A percentile compares a stretch with the other conserved stretches of the same genome.
phyloP scores from a whole-genome alignment of 208 protist genomes.

The Balamuthia mandrillaris region DNA sequence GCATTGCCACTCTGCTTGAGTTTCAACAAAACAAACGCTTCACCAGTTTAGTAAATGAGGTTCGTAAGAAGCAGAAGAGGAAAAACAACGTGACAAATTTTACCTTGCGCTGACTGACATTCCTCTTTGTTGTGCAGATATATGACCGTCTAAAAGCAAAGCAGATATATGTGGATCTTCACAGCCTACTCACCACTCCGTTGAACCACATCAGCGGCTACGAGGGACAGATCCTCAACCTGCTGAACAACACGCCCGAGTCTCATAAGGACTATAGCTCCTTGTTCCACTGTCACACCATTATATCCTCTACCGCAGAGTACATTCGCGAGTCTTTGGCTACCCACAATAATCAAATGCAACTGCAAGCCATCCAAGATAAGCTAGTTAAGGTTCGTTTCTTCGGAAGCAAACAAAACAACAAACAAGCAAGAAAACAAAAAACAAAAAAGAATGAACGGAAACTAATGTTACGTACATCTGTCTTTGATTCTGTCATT shows the following conservation, averaged over 20 bases:
- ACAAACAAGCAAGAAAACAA: no score
- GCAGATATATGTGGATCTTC: slow-evolving; percentile 4
- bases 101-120: neutral
- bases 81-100: neutral
- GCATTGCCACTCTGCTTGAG: neutral
- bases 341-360: neutral
- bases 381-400: slow-evolving; percentile 2
- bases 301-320: neutral
- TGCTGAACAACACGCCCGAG: slow-evolving; percentile 11
- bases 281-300: slow-evolving; percentile 16
- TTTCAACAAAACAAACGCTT: slow-evolving; percentile 3
- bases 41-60: slow-evolving; percentile 2
- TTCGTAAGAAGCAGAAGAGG: neutral
- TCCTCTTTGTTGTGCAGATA: neutral
- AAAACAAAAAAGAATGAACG: no score
- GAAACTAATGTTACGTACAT: no score
- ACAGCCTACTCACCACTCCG: neutral
- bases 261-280: neutral
- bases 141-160: neutral
- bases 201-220: slow-evolving; percentile 27
- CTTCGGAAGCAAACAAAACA: no score
- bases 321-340: slow-evolving; percentile 31
- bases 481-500: no score
- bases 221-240: neutral
- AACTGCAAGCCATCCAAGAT: slow-evolving; percentile 15